Evolutionary conservation across 129 eudicot genomes (phyloP).

Genomic region (Chrysanthemum lavandulifolium): DNA sequence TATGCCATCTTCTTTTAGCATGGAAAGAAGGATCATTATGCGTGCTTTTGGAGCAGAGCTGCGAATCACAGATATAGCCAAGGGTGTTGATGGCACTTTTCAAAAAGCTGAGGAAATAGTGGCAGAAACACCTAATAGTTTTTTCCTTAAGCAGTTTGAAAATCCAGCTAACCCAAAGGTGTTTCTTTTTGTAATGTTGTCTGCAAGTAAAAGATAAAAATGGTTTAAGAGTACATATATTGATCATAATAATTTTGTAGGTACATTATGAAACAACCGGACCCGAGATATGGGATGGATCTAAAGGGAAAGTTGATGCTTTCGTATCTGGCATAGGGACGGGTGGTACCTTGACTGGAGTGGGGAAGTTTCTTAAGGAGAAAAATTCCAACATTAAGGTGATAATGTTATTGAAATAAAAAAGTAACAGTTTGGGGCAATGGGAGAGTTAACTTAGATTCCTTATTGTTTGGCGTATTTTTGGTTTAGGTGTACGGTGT

Average conservation of each 20-base stretch:
- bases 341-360: slow-evolving; percentile 73
- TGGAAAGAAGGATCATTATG: slow-evolving; percentile 63
- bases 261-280: slow-evolving; percentile 72
- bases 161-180: slow-evolving; percentile 85
- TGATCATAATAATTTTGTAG: slow-evolving; percentile 26
- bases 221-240: neutral
- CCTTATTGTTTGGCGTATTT: slow-evolving; percentile 1
- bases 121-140: slow-evolving; percentile 49
- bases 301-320: slow-evolving; percentile 61
- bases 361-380: slow-evolving; percentile 61
- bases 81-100: slow-evolving; percentile 40
- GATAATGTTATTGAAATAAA: slow-evolving; percentile 10
- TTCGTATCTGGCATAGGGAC: slow-evolving; percentile 69
- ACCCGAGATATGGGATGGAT: slow-evolving; percentile 64
- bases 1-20: slow-evolving; percentile 56
- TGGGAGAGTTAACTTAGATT: neutral
- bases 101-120: slow-evolving; percentile 49
- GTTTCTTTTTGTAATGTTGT: neutral
- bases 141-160: slow-evolving; percentile 50
- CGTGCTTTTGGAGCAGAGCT: slow-evolving; percentile 71
- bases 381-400: slow-evolving; percentile 61
- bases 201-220: neutral
- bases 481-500: slow-evolving; percentile 53
- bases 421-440: too few species aligned
- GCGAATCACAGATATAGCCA: slow-evolving; percentile 41